Evolutionary conservation across 257 asterid species (phyloP).

Genomic region (Misopates orontium): DNA sequence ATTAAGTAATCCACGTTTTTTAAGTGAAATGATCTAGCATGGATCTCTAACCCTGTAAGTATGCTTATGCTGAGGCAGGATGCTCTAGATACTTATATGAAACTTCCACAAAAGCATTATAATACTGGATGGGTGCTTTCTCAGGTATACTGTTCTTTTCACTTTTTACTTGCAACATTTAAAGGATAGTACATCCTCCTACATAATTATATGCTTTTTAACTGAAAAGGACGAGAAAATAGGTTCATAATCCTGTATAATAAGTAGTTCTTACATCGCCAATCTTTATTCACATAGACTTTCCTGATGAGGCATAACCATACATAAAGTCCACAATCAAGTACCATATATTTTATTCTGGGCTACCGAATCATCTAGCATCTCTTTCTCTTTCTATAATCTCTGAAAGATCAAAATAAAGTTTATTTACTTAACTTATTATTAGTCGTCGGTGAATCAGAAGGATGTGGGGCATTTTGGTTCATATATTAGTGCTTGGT

Average conservation of each 20-base stretch:
- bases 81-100: conserved; percentile 69
- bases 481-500: background rate
- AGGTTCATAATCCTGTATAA: conserved; percentile 1
- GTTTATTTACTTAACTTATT: background rate
- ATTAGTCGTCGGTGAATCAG: background rate
- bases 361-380: background rate
- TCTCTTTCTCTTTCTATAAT: conserved; percentile 12
- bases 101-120: conserved; percentile 85
- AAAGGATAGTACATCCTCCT: conserved; percentile 7
- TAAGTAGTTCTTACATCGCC: conserved; percentile 4
- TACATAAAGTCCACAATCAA: conserved; percentile 14
- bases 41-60: conserved; percentile 10
- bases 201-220: conserved; percentile 7
- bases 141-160: conserved; percentile 51
- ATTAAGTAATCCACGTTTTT: conserved; percentile 22
- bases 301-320: background rate
- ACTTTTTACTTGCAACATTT: background rate
- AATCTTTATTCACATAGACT: conserved; percentile 4
- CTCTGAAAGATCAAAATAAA: background rate
- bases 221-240: background rate
- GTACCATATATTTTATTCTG: background rate
- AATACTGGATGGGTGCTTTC: conserved; percentile 97
- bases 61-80: conserved; percentile 55
- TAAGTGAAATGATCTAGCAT: conserved; percentile 18
- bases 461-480: background rate